Evolutionary conservation across 1,139 yeast species (phyloP).

Genomic region (Debaryomyces psychrophilus): DNA sequence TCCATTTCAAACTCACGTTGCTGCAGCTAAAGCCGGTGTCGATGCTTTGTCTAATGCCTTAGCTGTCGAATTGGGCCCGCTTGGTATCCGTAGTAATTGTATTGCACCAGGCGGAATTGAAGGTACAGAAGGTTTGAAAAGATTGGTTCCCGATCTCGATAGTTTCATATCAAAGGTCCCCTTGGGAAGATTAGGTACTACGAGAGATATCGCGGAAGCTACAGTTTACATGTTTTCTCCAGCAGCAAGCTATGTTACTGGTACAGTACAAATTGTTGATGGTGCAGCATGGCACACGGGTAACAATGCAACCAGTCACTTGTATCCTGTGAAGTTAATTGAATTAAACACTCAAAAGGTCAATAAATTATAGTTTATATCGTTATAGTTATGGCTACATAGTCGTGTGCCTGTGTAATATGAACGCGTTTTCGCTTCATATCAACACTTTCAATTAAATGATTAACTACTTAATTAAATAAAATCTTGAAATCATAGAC

Average conservation of each 20-base stretch:
- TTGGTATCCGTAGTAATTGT: constrained; percentile 78
- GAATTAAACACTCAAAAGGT: constrained; percentile 17
- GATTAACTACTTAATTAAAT: background rate
- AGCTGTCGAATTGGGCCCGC: constrained; percentile 88
- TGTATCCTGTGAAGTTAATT: constrained; percentile 39
- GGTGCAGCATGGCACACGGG: constrained; percentile 88
- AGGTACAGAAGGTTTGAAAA: constrained; percentile 76
- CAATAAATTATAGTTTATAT: constrained; percentile 18
- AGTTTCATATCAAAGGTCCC: constrained; percentile 55
- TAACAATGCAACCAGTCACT: constrained; percentile 25
- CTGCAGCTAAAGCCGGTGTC: constrained; percentile 93
- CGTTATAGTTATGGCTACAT: background rate
- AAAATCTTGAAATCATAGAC: background rate
- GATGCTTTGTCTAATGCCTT: constrained; percentile 82
- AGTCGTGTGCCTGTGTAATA: constrained; percentile 12
- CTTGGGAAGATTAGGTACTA: constrained; percentile 69
- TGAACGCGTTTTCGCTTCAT: constrained; percentile 8
- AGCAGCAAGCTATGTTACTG: constrained; percentile 75
- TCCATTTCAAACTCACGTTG: constrained; percentile 84
- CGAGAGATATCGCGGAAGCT: constrained; percentile 81
- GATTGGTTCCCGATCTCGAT: constrained; percentile 44
- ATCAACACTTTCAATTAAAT: constrained; percentile 2
- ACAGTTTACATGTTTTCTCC: constrained; percentile 80
- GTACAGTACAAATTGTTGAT: constrained; percentile 78
- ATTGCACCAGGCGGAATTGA: constrained; percentile 88